These are phyloP conservation scores for Oryza officinalis DNA, from an alignment of 176 grass and related monocot species.

Conservation along the genomic window DNA sequence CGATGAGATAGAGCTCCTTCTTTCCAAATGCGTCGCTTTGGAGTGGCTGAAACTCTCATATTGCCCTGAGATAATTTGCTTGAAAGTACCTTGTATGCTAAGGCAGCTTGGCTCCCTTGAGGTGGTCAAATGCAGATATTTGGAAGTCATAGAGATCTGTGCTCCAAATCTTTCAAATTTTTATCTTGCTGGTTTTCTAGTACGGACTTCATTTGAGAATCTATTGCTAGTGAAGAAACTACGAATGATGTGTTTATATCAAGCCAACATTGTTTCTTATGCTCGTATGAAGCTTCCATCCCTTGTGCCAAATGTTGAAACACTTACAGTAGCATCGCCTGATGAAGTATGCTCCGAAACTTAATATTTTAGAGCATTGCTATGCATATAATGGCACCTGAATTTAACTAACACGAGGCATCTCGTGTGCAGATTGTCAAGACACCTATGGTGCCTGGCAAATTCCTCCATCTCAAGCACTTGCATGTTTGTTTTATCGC, in stretches of 20 bases:
- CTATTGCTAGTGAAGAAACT: slow-evolving; percentile 17
- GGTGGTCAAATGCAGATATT: neutral
- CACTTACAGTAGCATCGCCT: neutral
- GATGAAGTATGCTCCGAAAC: slow-evolving; percentile 2
- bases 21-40: too few species aligned
- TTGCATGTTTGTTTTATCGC: neutral
- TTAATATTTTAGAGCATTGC: neutral
- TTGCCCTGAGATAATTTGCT: too few species aligned
- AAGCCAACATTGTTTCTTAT: slow-evolving; percentile 2
- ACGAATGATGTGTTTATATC: neutral
- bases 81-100: neutral
- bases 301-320: slow-evolving; percentile 26
- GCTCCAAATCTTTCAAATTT: slow-evolving; percentile 33
- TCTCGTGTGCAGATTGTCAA: slow-evolving; percentile 3
- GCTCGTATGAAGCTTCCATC: neutral
- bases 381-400: neutral
- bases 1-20: too few species aligned
- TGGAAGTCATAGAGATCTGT: slow-evolving; percentile 16
- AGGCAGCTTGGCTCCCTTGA: neutral
- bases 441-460: slow-evolving; percentile 30
- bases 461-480: slow-evolving; percentile 33
- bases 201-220: neutral
- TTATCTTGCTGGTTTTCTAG: neutral
- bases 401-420: neutral
- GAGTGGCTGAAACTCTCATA: too few species aligned